These are phyloP conservation scores for Zea luxurians DNA, from an alignment of 176 grass and related monocot species.

Conservation along the genomic window DNA sequence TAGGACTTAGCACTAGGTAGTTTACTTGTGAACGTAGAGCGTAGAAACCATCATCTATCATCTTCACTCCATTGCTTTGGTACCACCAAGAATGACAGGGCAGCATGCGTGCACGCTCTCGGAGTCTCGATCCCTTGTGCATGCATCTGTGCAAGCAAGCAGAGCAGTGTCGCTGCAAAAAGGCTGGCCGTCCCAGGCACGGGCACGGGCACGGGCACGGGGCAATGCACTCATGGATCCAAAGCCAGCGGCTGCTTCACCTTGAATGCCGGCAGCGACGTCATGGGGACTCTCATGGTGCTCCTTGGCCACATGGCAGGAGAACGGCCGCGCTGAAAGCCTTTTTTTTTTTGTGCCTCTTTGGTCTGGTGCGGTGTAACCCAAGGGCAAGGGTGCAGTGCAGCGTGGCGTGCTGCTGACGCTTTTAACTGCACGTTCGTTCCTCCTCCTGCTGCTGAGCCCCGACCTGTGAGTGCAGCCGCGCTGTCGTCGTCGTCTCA, in stretches of 20 bases:
- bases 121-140: not conserved
- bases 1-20: no score
- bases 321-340: not conserved
- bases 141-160: not conserved
- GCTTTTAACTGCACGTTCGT: conserved; percentile 41
- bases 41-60: not conserved
- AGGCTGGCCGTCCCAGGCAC: not conserved
- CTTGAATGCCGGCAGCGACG: conserved; percentile 17
- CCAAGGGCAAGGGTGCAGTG: no score
- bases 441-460: not conserved
- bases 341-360: no score
- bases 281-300: not conserved
- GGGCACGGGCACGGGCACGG: not conserved
- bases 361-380: no score
- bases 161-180: conserved; percentile 14
- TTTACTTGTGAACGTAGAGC: no score
- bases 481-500: conserved; percentile 18
- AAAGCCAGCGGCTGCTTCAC: not conserved
- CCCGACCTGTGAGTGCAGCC: not conserved
- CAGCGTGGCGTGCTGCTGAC: conserved; percentile 31
- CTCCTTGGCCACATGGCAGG: conserved; percentile 28
- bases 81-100: not conserved
- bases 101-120: not conserved
- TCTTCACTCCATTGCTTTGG: not conserved
- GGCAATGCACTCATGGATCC: conserved; percentile 9